phyloP scores from a whole-genome alignment of 2,329 filamentous ascomycete species.

The Beauveria scarabaeidicola region DNA sequence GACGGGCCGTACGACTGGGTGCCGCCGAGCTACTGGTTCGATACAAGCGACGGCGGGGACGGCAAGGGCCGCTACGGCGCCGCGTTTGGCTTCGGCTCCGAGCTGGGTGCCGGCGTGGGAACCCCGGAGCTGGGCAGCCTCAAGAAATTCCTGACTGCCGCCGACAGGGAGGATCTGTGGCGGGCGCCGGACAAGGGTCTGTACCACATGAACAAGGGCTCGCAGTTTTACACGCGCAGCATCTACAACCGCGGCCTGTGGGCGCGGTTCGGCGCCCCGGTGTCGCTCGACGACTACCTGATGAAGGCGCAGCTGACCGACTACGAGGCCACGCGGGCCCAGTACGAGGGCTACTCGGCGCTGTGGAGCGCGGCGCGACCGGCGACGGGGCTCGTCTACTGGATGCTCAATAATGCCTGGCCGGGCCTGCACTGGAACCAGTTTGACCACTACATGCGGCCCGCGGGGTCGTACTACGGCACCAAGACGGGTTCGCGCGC shows the following conservation, averaged over 20 bases:
- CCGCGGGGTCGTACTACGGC: slow-evolving; percentile 51
- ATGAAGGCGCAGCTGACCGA: slow-evolving; percentile 53
- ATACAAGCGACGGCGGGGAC: slow-evolving; percentile 23
- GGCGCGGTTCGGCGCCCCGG: slow-evolving; percentile 41
- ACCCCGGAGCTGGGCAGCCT: slow-evolving; percentile 50
- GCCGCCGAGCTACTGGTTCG: slow-evolving; percentile 56
- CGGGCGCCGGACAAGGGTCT: slow-evolving; percentile 39
- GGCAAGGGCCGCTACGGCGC: slow-evolving; percentile 37
- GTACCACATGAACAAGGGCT: slow-evolving; percentile 53
- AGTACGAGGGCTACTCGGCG: slow-evolving; percentile 49
- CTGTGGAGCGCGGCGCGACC: slow-evolving; percentile 42
- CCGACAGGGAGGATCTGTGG: slow-evolving; percentile 50
- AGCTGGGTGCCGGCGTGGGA: slow-evolving; percentile 53
- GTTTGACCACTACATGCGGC: slow-evolving; percentile 54
- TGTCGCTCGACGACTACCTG: slow-evolving; percentile 47
- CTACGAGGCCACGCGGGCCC: slow-evolving; percentile 52
- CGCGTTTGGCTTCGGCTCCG: slow-evolving; percentile 56
- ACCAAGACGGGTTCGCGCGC: slow-evolving; percentile 40
- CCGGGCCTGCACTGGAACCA: slow-evolving; percentile 57
- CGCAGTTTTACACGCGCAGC: slow-evolving; percentile 44
- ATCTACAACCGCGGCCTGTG: slow-evolving; percentile 51
- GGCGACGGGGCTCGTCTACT: slow-evolving; percentile 55
- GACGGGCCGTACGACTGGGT: slow-evolving; percentile 59
- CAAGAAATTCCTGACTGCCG: slow-evolving; percentile 40
- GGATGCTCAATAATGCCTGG: slow-evolving; percentile 61